A percentile compares a stretch with the other conserved stretches of the same genome.
Evolutionary conservation across 1,139 yeast species (phyloP).

Genomic region (Petasospora rhodanensis): DNA sequence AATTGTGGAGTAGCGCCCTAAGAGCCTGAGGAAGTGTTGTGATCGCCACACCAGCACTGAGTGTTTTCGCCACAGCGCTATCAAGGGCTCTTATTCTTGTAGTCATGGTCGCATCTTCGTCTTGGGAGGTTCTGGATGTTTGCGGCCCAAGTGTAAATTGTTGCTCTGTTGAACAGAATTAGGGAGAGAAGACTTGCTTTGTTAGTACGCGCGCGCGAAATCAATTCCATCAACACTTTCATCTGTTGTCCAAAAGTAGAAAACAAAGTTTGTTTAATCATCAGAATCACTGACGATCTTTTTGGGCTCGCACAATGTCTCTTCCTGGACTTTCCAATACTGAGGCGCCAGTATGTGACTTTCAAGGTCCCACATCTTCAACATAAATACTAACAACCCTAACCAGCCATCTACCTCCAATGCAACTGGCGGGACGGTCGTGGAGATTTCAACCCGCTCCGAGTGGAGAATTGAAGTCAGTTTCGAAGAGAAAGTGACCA

Average conservation of each 20-base stretch:
- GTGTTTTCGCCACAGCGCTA: conserved; percentile 13
- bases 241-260: no score
- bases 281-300: no score
- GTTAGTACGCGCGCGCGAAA: no score
- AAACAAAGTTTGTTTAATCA: no score
- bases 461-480: conserved; percentile 89
- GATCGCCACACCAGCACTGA: conserved; percentile 28
- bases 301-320: no score
- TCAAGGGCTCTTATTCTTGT: conserved; percentile 12
- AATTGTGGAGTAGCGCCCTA: conserved; percentile 43
- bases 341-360: background rate
- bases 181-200: no score
- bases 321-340: conserved; percentile 4
- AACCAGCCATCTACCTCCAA: background rate
- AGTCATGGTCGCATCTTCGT: background rate
- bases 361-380: no score
- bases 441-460: conserved; percentile 40
- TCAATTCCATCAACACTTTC: no score
- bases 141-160: no score
- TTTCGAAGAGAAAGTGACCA: conserved; percentile 47
- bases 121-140: no score
- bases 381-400: background rate
- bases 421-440: conserved; percentile 9
- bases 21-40: conserved; percentile 32
- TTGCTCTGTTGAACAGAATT: no score